Percentiles rank a stretch among this genome's conserved stretches.
phyloP scores from a whole-genome alignment of 805 yeast genomes.

The Teunomyces atbi region DNA sequence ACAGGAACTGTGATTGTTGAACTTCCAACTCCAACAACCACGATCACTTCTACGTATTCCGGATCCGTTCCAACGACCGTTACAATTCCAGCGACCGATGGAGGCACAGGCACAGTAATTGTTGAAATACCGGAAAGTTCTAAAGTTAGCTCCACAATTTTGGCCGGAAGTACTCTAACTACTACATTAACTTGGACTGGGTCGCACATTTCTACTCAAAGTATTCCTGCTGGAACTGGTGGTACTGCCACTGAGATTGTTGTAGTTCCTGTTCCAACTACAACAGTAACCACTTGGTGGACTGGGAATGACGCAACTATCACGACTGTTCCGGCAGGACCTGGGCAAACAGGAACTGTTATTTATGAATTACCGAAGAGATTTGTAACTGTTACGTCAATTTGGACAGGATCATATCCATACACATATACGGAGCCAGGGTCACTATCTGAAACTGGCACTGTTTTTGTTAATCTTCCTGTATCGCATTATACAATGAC shows the following conservation, averaged over 20 bases:
- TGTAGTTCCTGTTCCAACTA: constrained; percentile 3
- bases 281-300: constrained; percentile 1
- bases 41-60: constrained; percentile 9
- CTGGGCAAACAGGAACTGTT: constrained; percentile 6
- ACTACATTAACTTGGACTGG: constrained; percentile 12
- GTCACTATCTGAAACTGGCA: constrained; percentile 8
- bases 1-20: constrained; percentile 12
- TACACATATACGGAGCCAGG: constrained; percentile 7
- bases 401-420: constrained; percentile 12
- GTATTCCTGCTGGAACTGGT: background rate
- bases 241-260: constrained; percentile 1
- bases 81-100: constrained; percentile 5
- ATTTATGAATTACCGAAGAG: constrained; percentile 11
- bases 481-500: constrained; percentile 10
- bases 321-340: constrained; percentile 2
- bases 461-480: constrained; percentile 9
- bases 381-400: constrained; percentile 8
- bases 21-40: constrained; percentile 4
- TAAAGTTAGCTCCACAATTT: constrained; percentile 8
- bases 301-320: background rate
- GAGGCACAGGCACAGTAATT: constrained; percentile 12
- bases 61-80: constrained; percentile 3
- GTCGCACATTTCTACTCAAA: constrained; percentile 1
- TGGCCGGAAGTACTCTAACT: constrained; percentile 7
- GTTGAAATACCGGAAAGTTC: constrained; percentile 3